Evolutionary conservation across 768 basidiomycete genomes (phyloP), one percentile per base, ranked within the genome.

Genomic region (Flagelloscypha sp.): DNA sequence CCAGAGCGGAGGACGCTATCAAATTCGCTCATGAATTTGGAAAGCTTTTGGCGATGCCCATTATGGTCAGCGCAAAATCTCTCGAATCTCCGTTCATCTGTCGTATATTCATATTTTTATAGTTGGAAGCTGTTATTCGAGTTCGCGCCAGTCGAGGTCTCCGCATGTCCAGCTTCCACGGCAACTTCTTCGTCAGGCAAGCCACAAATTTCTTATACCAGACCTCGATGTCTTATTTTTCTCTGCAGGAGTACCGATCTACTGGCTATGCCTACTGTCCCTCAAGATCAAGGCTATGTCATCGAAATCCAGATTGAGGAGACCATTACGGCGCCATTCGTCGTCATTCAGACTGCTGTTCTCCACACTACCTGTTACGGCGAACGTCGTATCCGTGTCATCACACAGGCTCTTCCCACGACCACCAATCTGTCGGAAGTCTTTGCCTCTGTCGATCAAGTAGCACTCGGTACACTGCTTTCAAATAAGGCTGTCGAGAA

Each of bases 11-110:
- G 56, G 95, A 99, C 53, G 95, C 95, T 3, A 70, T 95, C 61
- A 98, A 98, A 61, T 98, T 99, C 50, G 93, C 94, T 1, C 92
- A 94, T 45, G 95, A 98, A 54, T 93, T 98, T 49, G 90, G 92
- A 15, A 79, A 86, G 48, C 85, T 95, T 4, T 56, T 99, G 37
- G 85, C 92, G 7, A 87, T 82, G 70, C 88, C 92, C 4, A 87
- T 98, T 49, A 93, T 90, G 72, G 65, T 98, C n/a, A n/a, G n/a
- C n/a, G 45, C 95, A 99, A 58, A 92, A 89, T 15, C 88, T 99
- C 36, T 97, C 95, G 70, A 86, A 95, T 55, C 89, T 98, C 18
- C 89, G 95, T 48, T 92, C 93, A n/a, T 90, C 95, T 1, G 89
- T 65, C 90, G 87, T 87, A 40, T 17, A 58, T 48, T 6, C n/a